Evolutionary conservation across 805 yeast species (phyloP), one percentile per base, ranked within the genome.

Genomic region (Jamesozyma gamospora): DNA sequence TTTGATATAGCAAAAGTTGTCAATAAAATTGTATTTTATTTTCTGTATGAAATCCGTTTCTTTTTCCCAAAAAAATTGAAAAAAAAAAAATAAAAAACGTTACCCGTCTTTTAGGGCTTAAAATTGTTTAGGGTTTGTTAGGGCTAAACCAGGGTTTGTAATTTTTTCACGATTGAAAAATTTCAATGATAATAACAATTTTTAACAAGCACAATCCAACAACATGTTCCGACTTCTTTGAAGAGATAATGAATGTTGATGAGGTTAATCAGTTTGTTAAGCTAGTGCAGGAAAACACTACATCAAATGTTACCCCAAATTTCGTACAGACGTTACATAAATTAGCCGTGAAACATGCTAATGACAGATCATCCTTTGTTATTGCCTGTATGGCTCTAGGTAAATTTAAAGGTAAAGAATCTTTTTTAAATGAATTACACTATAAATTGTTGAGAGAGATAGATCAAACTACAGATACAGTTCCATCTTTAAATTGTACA

Each of bases 331-430:
- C 51, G 2, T 21, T 58, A 27, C 39, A 33, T 29, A 51, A 37
- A 34, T 21, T 58, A 15, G 51, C 52, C 10, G 29, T 16, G 21
- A 48, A 41, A 5, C 44, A 50, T 37, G 28, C 32, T 11, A 34
- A 34, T 11, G 46, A 50, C 38, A 27, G 32, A 8, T 24, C 30
- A 11, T 45, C 43, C 18, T 58, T 57, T 36, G 32, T 46, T 4
- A 45, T 34, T 6, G 47, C 54, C 10, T 52, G 59, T 32, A 42
- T 37, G 32, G 58, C 55, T 1, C 28, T 58, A 32, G 58, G 57
- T 3, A 54, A 51, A 18, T 54, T 58, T 35, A 34, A 48, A 15
- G 54, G 47, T 2, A 33, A 48, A 6, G 50, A 49, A 3, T 32
- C 28, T 9, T 47, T 48, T 35, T 32, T 52, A 8, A 24, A 27